Percentiles rank a stretch among this genome's conserved stretches.
These are phyloP conservation scores for Penicillium polonicum DNA, from an alignment of 2,329 filamentous ascomycete genomes.

Conservation along the genomic window DNA sequence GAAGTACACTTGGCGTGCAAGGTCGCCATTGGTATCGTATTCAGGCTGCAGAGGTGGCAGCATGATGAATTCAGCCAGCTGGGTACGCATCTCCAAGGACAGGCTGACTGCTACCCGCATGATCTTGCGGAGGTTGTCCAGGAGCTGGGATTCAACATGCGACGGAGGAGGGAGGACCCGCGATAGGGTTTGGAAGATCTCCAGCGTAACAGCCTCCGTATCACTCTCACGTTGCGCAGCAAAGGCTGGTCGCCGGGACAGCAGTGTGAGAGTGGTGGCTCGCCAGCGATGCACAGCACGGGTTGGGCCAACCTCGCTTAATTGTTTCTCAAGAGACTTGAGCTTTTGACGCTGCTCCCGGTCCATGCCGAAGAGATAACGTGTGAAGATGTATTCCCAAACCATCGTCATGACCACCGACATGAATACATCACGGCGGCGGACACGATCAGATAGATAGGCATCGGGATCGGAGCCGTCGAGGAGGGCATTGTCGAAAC, in stretches of 20 bases:
- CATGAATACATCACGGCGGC: conserved; percentile 93
- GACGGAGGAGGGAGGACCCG: conserved; percentile 83
- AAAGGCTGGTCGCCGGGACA: conserved; percentile 79
- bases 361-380: conserved; percentile 98
- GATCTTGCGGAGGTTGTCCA: conserved; percentile 81
- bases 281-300: conserved; percentile 97
- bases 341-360: conserved; percentile 96
- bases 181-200: conserved; percentile 79
- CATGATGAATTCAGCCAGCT: conserved; percentile 98
- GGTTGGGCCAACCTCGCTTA: conserved; percentile 81
- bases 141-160: conserved; percentile 75
- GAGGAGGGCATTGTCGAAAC: conserved; percentile 88
- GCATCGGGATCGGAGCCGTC: conserved; percentile 91
- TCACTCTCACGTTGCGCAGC: conserved; percentile 79
- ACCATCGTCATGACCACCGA: conserved; percentile 99
- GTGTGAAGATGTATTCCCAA: conserved; percentile 97
- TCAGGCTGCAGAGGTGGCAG: conserved; percentile 90
- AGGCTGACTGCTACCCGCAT: conserved; percentile 85
- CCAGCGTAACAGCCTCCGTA: conserved; percentile 92
- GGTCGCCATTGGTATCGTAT: conserved; percentile 89
- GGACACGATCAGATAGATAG: conserved; percentile 83
- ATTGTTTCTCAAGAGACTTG: conserved; percentile 88
- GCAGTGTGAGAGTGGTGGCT: conserved; percentile 85
- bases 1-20: conserved; percentile 84
- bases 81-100: conserved; percentile 94